Base-by-base conservation (phyloP, 345 rosid genomes). In the Eutrema heterophyllum region DNA sequence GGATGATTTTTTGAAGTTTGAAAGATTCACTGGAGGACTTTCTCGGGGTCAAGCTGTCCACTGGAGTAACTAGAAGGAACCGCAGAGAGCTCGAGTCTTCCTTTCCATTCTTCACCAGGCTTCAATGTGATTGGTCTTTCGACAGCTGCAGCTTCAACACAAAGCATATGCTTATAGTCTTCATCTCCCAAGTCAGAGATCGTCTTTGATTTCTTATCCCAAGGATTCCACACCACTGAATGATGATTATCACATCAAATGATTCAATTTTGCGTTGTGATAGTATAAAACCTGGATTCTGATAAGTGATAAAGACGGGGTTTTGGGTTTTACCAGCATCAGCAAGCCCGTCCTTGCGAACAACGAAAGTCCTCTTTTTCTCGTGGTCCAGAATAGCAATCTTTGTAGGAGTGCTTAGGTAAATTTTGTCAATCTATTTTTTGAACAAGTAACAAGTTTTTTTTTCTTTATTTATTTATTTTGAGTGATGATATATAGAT, bases 181-280 rank as follows among this genome's bases (percentile, higher is more conserved):
- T 95, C 99, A 79, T 89, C 98, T 46, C 96, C 98, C 78, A 92
- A 82, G 81, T 92, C 99, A 30, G 88, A 78, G 72, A 95, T 86
- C 40, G 91, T 76, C 84, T 90, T 95, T 70, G 97, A 91, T 66
- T 81, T 95, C 82, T 84, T 95, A 73, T 90, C 97, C 99, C 98
- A 90, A 9, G 99, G 98, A 80, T 95, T 95, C 99, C 98, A 95
- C 64, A 92, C 96, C 79, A 92, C 98, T 95, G 84, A 77, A 73
- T 46, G 39, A 60, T 71, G 26, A 58, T 61, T 21, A 26, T 58
- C 48, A 67, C 24, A 0, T 21, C 24, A 21, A 59, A 69, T 39
- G 39, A 49, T 41, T 71, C 44, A 30, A 7, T 39, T 35, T 33
- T 9, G 6, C 18, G 18, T 43, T 3, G 44, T 14, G 1, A 55